Percentiles rank a stretch among this genome's conserved stretches.
phyloP scores from a whole-genome alignment of 805 yeast genomes.

The Saccharomycodes ludwigii region DNA sequence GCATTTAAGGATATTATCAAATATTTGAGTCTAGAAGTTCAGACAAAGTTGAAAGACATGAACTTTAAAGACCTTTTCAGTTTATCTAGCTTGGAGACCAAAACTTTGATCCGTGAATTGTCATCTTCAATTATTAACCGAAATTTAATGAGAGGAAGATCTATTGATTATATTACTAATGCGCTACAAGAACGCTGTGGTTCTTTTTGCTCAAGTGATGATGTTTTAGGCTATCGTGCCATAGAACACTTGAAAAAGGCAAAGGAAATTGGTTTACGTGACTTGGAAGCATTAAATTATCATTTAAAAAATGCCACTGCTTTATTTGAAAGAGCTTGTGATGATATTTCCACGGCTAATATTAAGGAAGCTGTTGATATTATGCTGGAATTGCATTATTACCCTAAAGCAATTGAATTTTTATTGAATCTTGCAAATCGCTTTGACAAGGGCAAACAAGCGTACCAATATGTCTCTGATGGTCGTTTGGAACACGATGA shows the following conservation, averaged over 20 bases:
- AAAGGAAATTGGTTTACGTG: slow-evolving; percentile 57
- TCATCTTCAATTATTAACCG: slow-evolving; percentile 81
- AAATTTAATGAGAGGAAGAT: slow-evolving; percentile 81
- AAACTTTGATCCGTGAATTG: slow-evolving; percentile 65
- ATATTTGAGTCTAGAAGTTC: slow-evolving; percentile 55
- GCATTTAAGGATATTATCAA: slow-evolving; percentile 57
- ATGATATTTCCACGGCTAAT: slow-evolving; percentile 64
- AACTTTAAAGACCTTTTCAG: slow-evolving; percentile 61
- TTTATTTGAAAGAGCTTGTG: slow-evolving; percentile 69
- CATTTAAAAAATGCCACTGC: slow-evolving; percentile 61
- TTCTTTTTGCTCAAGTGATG: slow-evolving; percentile 86
- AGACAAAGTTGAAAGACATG: slow-evolving; percentile 51
- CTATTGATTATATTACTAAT: slow-evolving; percentile 80
- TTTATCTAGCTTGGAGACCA: slow-evolving; percentile 15
- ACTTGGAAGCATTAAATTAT: slow-evolving; percentile 57
- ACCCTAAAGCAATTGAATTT: slow-evolving; percentile 77
- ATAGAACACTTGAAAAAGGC: slow-evolving; percentile 86
- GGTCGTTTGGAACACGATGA: slow-evolving; percentile 38
- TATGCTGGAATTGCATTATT: slow-evolving; percentile 66
- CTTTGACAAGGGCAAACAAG: slow-evolving; percentile 47
- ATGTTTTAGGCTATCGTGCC: slow-evolving; percentile 87
- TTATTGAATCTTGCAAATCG: slow-evolving; percentile 65
- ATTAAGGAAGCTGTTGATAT: slow-evolving; percentile 70
- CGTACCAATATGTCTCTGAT: slow-evolving; percentile 43
- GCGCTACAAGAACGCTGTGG: slow-evolving; percentile 89